phyloP scores from a whole-genome alignment of 768 basidiomycete species.

The Calocybe cyanea region DNA sequence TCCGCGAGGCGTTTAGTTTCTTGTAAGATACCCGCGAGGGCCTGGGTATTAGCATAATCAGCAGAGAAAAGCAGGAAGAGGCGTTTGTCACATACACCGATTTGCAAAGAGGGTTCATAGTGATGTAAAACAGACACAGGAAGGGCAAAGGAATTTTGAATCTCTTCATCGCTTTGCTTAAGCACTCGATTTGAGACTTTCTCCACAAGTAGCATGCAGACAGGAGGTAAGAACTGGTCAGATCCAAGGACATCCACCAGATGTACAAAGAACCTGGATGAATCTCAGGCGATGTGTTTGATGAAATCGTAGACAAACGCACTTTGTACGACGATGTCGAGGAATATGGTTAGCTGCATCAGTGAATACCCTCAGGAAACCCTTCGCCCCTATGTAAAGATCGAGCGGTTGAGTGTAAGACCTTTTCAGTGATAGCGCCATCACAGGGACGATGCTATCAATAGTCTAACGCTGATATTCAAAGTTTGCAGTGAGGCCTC shows the following conservation, averaged over 20 bases:
- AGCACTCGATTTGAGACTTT: conserved; percentile 67
- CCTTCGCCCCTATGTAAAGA: conserved; percentile 65
- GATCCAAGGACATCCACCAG: conserved; percentile 80
- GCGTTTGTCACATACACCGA: conserved; percentile 55
- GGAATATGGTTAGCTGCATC: conserved; percentile 92
- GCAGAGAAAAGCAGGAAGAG: too few species aligned
- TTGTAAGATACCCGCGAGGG: conserved; percentile 57
- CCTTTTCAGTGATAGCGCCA: conserved; percentile 74
- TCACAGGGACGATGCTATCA: conserved; percentile 89
- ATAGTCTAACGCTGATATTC: conserved; percentile 62
- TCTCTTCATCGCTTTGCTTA: conserved; percentile 59
- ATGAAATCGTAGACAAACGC: conserved; percentile 19
- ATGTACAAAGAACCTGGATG: conserved; percentile 79
- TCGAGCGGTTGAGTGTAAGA: conserved; percentile 50
- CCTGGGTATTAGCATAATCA: conserved; percentile 28
- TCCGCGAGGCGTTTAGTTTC: conserved; percentile 62
- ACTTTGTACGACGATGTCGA: conserved; percentile 89
- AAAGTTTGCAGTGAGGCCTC: conserved; percentile 8
- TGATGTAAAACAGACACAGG: conserved; percentile 66
- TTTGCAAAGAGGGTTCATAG: conserved; percentile 41
- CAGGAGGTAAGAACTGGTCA: conserved; percentile 73
- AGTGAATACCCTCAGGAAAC: conserved; percentile 88
- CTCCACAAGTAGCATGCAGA: conserved; percentile 83
- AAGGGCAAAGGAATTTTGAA: conserved; percentile 54
- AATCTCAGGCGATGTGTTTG: conserved; percentile 1